Conservation (phyloP, 768 basidiomycete genomes). For the Boletus reticulatus region DNA sequence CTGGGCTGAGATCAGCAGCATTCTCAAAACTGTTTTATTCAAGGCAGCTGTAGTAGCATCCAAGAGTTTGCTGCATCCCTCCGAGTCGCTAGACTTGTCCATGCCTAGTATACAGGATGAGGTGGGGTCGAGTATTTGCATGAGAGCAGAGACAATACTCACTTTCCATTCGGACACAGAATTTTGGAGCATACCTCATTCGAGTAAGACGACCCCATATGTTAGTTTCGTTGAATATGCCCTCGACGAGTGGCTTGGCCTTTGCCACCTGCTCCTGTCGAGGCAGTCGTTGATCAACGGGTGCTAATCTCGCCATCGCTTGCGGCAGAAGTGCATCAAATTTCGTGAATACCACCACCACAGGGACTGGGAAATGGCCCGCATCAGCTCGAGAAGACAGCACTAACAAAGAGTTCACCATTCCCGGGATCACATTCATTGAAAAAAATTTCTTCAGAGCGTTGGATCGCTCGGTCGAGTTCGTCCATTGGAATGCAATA, state of each 20-base stretch:
- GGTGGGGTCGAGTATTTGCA: not conserved
- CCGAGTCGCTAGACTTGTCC: not conserved
- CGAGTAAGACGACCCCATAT: not conserved
- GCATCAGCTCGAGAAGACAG: not conserved
- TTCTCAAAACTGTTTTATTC: not conserved
- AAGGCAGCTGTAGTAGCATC: not conserved
- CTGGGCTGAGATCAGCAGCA: not conserved
- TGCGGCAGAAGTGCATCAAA: not conserved
- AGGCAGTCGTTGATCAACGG: not conserved
- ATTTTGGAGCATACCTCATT: not conserved
- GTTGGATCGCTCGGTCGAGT: not conserved
- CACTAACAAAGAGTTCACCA: not conserved
- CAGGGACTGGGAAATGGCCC: not conserved
- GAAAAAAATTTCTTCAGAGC: slow-evolving; percentile 3
- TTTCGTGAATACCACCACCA: slow-evolving; percentile 3
- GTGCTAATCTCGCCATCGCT: not conserved
- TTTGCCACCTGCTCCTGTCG: not conserved
- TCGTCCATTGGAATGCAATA: slow-evolving; percentile 10
- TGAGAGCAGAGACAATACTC: too few relatives aligned
- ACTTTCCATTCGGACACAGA: not conserved
- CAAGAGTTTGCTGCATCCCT: not conserved
- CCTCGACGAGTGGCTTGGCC: not conserved
- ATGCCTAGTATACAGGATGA: not conserved
- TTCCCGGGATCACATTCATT: not conserved
- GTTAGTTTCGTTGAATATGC: not conserved